Percentiles rank a stretch among this genome's conserved stretches.
Evolutionary conservation across 352 stramenopile species (phyloP).

Genomic region (Blastocystis sp.): DNA sequence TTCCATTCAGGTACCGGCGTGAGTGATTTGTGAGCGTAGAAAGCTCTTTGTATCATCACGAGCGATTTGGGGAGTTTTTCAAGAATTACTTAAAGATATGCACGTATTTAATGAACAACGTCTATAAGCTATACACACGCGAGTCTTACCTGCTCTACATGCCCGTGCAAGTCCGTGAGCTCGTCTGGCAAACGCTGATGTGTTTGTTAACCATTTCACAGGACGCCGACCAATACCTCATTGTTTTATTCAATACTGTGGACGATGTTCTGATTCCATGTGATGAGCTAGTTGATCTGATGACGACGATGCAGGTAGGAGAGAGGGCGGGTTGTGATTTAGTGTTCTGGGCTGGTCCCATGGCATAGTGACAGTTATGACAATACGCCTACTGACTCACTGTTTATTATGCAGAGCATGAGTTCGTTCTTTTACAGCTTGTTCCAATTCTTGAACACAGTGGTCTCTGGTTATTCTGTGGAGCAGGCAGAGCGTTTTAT

Average conservation of each 20-base stretch:
- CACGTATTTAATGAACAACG: not conserved
- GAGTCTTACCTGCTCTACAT: not conserved
- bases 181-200: not conserved
- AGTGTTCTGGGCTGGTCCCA: not conserved
- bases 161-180: not conserved
- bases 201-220: not conserved
- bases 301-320: not conserved
- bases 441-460: not conserved
- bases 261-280: not conserved
- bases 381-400: not conserved
- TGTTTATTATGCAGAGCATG: not conserved
- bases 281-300: not conserved
- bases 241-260: not conserved
- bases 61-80: not conserved
- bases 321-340: not conserved
- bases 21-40: not conserved
- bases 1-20: not conserved
- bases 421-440: not conserved
- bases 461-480: not conserved
- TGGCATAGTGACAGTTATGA: constrained; percentile 14
- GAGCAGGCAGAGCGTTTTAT: not conserved
- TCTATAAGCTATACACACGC: not conserved
- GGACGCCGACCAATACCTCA: not conserved
- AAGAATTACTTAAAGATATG: not conserved
- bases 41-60: not conserved